phyloP scores from a whole-genome alignment of 2,329 filamentous ascomycete genomes.

The Kalmusia sp. region DNA sequence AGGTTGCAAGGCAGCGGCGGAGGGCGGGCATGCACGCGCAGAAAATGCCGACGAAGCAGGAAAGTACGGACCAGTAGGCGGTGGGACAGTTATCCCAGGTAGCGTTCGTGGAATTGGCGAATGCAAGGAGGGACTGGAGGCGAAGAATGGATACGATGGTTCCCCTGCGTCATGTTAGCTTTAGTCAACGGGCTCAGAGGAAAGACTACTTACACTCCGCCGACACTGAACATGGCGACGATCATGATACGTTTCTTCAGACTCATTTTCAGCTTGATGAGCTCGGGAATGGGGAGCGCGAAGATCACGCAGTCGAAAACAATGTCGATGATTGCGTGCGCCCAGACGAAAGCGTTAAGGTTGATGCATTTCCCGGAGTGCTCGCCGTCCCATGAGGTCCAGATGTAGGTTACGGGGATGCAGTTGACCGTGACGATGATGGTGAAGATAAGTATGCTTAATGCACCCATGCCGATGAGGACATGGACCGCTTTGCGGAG shows the following conservation, averaged over 20 bases:
- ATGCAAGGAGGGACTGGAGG: conserved; percentile 48
- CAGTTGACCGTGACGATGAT: conserved; percentile 17
- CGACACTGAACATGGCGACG: conserved; percentile 18
- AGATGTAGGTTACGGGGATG: conserved; percentile 15
- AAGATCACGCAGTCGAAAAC: conserved; percentile 16
- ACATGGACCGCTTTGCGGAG: conserved; percentile 13
- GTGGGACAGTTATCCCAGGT: conserved; percentile 37
- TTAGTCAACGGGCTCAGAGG: not conserved
- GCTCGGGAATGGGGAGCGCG: conserved; percentile 17
- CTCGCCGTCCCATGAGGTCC: conserved; percentile 17
- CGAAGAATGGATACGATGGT: conserved; percentile 51
- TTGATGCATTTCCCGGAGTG: conserved; percentile 18
- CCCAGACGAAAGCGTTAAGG: conserved; percentile 13
- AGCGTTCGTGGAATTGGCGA: conserved; percentile 48
- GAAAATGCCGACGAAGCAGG: conserved; percentile 24
- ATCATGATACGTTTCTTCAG: conserved; percentile 16
- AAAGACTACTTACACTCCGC: conserved; percentile 12
- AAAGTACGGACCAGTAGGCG: conserved; percentile 24
- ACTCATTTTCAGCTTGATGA: conserved; percentile 18
- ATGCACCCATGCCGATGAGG: conserved; percentile 7
- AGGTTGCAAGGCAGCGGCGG: conserved; percentile 22
- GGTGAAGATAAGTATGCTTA: conserved; percentile 20
- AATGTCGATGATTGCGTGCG: conserved; percentile 17
- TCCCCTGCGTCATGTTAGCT: conserved; percentile 5
- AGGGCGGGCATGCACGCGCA: conserved; percentile 27